phyloP scores from a whole-genome alignment of 169 alveolate genomes.

The Cryptosporidium andersoni region DNA sequence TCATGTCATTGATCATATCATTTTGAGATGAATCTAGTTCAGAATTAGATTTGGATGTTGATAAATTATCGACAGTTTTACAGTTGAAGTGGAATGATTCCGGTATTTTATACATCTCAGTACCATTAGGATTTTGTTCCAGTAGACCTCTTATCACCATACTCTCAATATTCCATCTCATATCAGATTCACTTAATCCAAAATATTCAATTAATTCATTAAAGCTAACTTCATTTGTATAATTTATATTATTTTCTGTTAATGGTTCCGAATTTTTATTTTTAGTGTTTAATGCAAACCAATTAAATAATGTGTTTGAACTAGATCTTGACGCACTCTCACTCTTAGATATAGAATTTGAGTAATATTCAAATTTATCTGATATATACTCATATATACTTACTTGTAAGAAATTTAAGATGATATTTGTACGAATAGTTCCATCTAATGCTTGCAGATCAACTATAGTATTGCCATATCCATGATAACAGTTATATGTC shows the following conservation, averaged over 20 bases:
- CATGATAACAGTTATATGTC: constrained; percentile 40
- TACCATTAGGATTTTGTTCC: background rate
- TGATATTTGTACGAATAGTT: constrained; percentile 4
- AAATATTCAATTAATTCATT: constrained; percentile 22
- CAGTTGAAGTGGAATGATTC: constrained; percentile 1
- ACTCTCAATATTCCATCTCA: constrained; percentile 54
- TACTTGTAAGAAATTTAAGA: constrained; percentile 35
- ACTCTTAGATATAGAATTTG: background rate
- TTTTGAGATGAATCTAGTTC: background rate
- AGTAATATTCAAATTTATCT: background rate
- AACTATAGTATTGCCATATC: constrained; percentile 33
- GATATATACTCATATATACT: constrained; percentile 57
- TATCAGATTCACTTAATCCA: constrained; percentile 15
- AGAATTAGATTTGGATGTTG: background rate
- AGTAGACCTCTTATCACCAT: constrained; percentile 43
- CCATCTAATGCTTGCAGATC: constrained; percentile 46
- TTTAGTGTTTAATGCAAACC: constrained; percentile 60
- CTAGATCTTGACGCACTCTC: background rate
- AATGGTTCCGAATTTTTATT: background rate
- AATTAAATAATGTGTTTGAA: constrained; percentile 39
- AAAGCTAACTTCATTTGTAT: background rate
- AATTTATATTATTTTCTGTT: background rate
- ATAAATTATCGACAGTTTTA: background rate
- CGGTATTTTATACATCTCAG: constrained; percentile 27
- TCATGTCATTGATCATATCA: constrained; percentile 29